Evolutionary conservation across 2,329 filamentous ascomycete species (phyloP), one percentile per base, ranked within the genome.

Genomic region (Cylindrodendrum hubeiense): DNA sequence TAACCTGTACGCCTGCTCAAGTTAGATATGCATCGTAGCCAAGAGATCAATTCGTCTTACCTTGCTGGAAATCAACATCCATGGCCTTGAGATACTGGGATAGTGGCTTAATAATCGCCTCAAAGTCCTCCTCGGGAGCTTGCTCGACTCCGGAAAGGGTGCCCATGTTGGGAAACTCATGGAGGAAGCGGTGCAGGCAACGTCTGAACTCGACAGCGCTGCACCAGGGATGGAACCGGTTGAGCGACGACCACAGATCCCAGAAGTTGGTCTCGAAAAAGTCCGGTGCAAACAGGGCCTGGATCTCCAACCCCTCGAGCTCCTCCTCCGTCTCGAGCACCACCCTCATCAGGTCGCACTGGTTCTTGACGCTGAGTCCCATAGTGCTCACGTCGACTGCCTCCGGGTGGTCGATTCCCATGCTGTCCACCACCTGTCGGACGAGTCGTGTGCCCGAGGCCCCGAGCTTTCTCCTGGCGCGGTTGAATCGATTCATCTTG

Each of bases 261-360:
- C 72, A 74, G 13, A 74, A 74, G 9, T 74, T 74, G 2, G 72
- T 74, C 54, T 74, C 72, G 19, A 74, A 74, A 13, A 74, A 74
- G 44, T 74, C 69, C 0, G 72, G 72, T 7, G 64, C 72, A 5
- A 74, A 74, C 2, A 74, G n/a, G 0, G 71, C 65, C 19, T 74
- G 72, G 2, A 74, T 74, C 70, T 74, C 72, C 3, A 74, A 55
- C 0, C 72, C 72, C 15, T 74, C 72, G 2, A 74, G 26, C 37
- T 72, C 68, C 9, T 74, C 70, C 19, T 74, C 72, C 1, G 69
- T 74, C 22, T 74, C 72, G 1, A 74, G 68, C 19, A 74, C 72
- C 1, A 74, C 72, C 15, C 72, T 66, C 72, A 74, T 74, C 60
- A 74, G 59, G 46, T 74, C 72, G 19, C 72, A 74, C 19, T 74